Conservation (phyloP, 2,329 filamentous ascomycete genomes). For the Ustilaginoidea virens region DNA sequence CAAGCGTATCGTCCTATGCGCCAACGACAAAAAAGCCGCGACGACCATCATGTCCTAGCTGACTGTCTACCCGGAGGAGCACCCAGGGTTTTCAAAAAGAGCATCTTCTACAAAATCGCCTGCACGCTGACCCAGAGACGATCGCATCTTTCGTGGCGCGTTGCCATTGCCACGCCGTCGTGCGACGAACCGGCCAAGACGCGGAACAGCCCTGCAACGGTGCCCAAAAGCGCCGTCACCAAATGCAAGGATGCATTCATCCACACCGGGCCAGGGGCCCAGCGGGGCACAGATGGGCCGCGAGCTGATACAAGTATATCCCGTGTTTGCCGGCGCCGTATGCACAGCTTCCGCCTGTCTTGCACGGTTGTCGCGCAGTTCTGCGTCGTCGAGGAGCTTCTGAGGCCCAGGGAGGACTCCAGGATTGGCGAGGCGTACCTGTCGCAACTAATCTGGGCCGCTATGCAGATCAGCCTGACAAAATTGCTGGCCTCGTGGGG, state of each 20-base stretch:
- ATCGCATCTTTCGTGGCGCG: slow-evolving; percentile 26
- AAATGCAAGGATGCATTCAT: slow-evolving; percentile 15
- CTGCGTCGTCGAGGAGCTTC: slow-evolving; percentile 21
- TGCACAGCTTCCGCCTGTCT: slow-evolving; percentile 17
- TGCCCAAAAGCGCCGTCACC: slow-evolving; percentile 6
- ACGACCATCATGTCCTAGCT: slow-evolving; percentile 16
- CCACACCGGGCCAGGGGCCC: slow-evolving; percentile 25
- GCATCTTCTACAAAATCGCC: slow-evolving; percentile 28
- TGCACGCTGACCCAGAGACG: slow-evolving; percentile 31
- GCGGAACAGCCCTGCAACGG: slow-evolving; percentile 18
- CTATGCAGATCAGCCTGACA: slow-evolving; percentile 31
- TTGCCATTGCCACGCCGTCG: slow-evolving; percentile 26
- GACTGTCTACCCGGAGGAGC: slow-evolving; percentile 24
- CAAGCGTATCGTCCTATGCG: slow-evolving; percentile 28
- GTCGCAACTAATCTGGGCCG: slow-evolving; percentile 28
- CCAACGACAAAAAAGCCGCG: slow-evolving; percentile 20
- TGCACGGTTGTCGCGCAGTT: slow-evolving; percentile 19
- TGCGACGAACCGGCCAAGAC: slow-evolving; percentile 28
- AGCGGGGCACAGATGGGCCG: slow-evolving; percentile 22
- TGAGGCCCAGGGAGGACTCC: slow-evolving; percentile 17
- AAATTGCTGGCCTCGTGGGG: slow-evolving; percentile 27
- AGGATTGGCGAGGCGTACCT: slow-evolving; percentile 23
- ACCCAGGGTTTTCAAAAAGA: slow-evolving; percentile 24
- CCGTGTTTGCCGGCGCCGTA: slow-evolving; percentile 19
- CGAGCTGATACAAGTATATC: slow-evolving; percentile 19